Evolutionary conservation across 2,329 filamentous ascomycete genomes (phyloP).

Genomic region (Aspergillus clavatus): DNA sequence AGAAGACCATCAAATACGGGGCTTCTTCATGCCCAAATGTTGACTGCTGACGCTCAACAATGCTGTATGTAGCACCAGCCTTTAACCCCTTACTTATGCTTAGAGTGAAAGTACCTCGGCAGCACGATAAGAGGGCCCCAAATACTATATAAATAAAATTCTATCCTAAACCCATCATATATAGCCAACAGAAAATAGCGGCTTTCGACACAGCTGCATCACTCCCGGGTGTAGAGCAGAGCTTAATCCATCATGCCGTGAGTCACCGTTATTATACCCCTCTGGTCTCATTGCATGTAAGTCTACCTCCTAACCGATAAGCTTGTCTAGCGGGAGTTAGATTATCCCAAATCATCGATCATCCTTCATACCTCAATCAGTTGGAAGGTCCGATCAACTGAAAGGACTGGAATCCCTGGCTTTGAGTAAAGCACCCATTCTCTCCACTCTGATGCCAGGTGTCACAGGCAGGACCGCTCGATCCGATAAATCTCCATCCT

Average conservation of each 20-base stretch:
- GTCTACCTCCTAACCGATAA: conserved; percentile 1
- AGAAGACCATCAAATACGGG: neutral
- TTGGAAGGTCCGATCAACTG: neutral
- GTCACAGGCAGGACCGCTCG: neutral
- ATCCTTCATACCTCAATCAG: too few relatives aligned
- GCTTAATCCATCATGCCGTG: conserved; percentile 9
- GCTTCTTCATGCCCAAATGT: neutral
- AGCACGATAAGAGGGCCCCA: neutral
- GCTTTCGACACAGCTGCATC: conserved; percentile 4
- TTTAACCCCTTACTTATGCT: too few relatives aligned
- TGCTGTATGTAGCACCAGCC: too few relatives aligned
- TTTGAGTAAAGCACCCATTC: neutral
- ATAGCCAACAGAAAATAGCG: conserved; percentile 20
- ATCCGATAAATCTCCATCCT: neutral
- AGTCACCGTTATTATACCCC: conserved; percentile 17
- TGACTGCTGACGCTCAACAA: too few relatives aligned
- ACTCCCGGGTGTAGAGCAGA: conserved; percentile 8
- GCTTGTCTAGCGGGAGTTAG: too few relatives aligned
- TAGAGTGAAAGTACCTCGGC: too few relatives aligned
- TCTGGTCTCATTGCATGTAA: conserved; percentile 20
- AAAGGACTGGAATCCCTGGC: conserved; percentile 3
- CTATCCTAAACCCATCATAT: conserved; percentile 20
- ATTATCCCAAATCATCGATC: too few relatives aligned
- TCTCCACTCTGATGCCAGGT: neutral
- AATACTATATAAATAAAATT: conserved; percentile 6